Conservation (phyloP, 1,139 yeast species). For the Diutina ranongensis region DNA sequence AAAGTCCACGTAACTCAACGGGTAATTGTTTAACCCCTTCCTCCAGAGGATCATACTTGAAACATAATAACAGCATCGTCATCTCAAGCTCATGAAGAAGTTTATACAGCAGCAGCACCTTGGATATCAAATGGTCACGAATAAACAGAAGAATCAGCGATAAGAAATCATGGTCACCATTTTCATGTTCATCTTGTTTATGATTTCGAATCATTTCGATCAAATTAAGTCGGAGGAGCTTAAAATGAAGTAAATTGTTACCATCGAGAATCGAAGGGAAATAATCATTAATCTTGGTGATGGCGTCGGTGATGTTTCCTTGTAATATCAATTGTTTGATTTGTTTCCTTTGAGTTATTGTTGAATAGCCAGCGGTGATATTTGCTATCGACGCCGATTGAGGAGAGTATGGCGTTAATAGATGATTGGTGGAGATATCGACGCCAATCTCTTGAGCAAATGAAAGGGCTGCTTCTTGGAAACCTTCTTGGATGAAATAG, state of each 20-base stretch:
- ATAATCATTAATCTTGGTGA: conserved; percentile 30
- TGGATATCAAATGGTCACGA: conserved; percentile 44
- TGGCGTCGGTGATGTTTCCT: conserved; percentile 40
- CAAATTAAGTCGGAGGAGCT: conserved; percentile 44
- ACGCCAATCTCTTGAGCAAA: conserved; percentile 35
- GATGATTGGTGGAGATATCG: conserved; percentile 12
- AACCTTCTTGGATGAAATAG: conserved; percentile 49
- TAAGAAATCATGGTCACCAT: conserved; percentile 37
- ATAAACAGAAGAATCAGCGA: conserved; percentile 48
- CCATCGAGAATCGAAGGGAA: conserved; percentile 46
- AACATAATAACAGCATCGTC: conserved; percentile 60
- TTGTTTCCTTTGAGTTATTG: conserved; percentile 35
- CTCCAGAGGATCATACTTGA: conserved; percentile 29
- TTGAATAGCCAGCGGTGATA: conserved; percentile 25
- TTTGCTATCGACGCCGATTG: background rate
- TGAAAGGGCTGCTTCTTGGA: conserved; percentile 37
- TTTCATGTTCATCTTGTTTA: conserved; percentile 15
- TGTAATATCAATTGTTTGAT: conserved; percentile 36
- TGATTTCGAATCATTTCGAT: conserved; percentile 54
- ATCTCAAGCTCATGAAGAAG: conserved; percentile 54
- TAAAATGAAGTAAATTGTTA: conserved; percentile 50
- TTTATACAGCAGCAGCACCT: conserved; percentile 39
- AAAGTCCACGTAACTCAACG: conserved; percentile 34
- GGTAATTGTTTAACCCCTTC: conserved; percentile 36
- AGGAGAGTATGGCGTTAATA: conserved; percentile 7